Evolutionary conservation across 139 green algal species (phyloP).

Genomic region (Picochlorum costavermella): DNA sequence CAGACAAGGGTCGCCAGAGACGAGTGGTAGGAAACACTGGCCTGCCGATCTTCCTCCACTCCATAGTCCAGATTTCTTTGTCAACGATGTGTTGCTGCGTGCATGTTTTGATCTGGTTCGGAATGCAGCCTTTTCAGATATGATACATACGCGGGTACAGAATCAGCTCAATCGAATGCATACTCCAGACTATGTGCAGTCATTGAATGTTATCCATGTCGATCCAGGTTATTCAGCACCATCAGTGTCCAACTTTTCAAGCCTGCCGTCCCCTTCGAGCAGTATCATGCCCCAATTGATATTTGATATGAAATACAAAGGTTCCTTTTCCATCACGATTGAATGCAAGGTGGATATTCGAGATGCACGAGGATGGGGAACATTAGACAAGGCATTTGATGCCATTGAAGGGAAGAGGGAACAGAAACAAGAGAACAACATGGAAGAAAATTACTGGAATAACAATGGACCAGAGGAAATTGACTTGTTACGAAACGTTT

Average conservation of each 20-base stretch:
- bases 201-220: slow-evolving; percentile 32
- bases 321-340: slow-evolving; percentile 30
- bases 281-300: slow-evolving; percentile 39
- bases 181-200: slow-evolving; percentile 35
- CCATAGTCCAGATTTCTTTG: slow-evolving; percentile 21
- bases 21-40: background rate
- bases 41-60: slow-evolving; percentile 4
- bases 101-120: slow-evolving; percentile 41
- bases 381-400: slow-evolving; percentile 33
- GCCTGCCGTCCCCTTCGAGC: slow-evolving; percentile 26
- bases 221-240: slow-evolving; percentile 32
- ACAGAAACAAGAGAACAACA: background rate
- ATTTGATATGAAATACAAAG: slow-evolving; percentile 41
- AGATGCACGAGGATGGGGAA: slow-evolving; percentile 32
- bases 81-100: slow-evolving; percentile 37
- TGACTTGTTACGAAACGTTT: background rate
- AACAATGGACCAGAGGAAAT: background rate
- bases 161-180: slow-evolving; percentile 36
- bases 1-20: background rate
- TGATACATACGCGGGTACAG: slow-evolving; percentile 24
- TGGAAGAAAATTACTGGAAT: background rate
- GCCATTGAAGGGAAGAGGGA: background rate
- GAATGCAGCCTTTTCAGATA: slow-evolving; percentile 21
- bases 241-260: slow-evolving; percentile 22
- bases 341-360: slow-evolving; percentile 41